Evolutionary conservation across 2,329 filamentous ascomycete genomes (phyloP), one percentile per base, ranked within the genome.

Genomic region (Alternaria sp.): DNA sequence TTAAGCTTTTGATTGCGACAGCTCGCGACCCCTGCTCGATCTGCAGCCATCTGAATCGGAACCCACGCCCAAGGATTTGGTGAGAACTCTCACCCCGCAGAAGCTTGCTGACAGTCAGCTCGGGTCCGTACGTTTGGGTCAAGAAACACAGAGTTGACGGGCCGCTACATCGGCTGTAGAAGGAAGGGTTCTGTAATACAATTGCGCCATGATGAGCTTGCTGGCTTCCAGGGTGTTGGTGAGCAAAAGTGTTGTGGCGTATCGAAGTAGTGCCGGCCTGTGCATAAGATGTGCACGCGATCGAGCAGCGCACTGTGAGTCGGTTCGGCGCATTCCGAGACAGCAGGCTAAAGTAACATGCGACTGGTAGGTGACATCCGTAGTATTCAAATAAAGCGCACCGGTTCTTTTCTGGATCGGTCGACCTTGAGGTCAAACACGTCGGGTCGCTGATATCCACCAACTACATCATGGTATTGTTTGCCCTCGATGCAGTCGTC

Each of bases 391-490:
- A 17, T 30, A 15, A 64, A 66, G 10, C 36, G 46, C 9, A 68
- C 65, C 5, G 65, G 67, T 12, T 66, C 54, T 46, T 54, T 66
- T 32, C 67, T 64, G 1, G 60, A 66, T 7, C 84, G 74, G 63
- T 86, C 77, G 0, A 88, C 83, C 30, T 80, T 83, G 9, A 87
- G 56, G 28, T 86, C 78, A 66, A 88, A 88, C 1, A 88, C 77
- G 69, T 88, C 85, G 4, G 85, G 71, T 3, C 86, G 75, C 70
- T 88, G 86, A 73, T 88, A 87, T 0, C 85, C 85, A 1, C 86
- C 86, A 1, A 85, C 84, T 3, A 86, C 80, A 72, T 88, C 86
- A 62, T 87, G 86, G 63, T 84, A 87, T 69, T 87, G 86, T 66
- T 88, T 88, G 0, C 83, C 83, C 65, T 88, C 86, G 0, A 88